Base-by-base conservation (phyloP, 768 basidiomycete genomes). In the Cantharellus anzutake region DNA sequence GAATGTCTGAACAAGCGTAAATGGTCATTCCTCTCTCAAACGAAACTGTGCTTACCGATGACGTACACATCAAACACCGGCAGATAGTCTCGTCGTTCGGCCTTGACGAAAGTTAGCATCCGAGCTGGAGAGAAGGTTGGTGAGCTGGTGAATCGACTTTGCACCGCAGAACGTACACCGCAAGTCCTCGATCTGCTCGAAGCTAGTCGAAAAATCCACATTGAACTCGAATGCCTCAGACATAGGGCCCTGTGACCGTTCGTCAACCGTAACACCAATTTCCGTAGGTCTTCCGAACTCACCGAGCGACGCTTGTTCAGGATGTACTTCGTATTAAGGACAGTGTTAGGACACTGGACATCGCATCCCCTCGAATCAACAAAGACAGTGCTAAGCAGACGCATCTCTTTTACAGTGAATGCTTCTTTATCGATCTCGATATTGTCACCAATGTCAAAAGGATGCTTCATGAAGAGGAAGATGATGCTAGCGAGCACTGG, bases 381-480 rank as follows among this genome's bases (percentile, higher is more conserved):
- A 69, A 90, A 80, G 44, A 86, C 72, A 4, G 84, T 88, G 59
- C 80, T 85, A 60, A 93, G 76, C 39, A 96, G 76, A 38, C 83
- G 77, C 69, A 96, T 93, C 70, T 92, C 88, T 67, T 85, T 86
- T 61, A 94, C 88, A 0, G 84, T 86, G 68, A 85, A 91, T 4
- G 67, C 50, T 41, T 65, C 64, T 29, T 61, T 68, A 66, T 75
- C 74, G 58, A 77, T 71, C 42, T 70, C 71, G 56, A 93, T 76
- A 52, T 83, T 72, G 70, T 90, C 87, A 35, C 84, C 84, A 35
- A 88, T 85, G 69, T 88, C 86, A 73, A 62, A 40, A 44, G 83
- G 84, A 67, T 86, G 83, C 66, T 87, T 87, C 69, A 90, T 76
- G 71, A 93, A 92, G 38, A 96, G 74, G 77, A 96, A 93, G 67